phyloP scores from a whole-genome alignment of 805 yeast species.

The Kodamaea neixiangensis region DNA sequence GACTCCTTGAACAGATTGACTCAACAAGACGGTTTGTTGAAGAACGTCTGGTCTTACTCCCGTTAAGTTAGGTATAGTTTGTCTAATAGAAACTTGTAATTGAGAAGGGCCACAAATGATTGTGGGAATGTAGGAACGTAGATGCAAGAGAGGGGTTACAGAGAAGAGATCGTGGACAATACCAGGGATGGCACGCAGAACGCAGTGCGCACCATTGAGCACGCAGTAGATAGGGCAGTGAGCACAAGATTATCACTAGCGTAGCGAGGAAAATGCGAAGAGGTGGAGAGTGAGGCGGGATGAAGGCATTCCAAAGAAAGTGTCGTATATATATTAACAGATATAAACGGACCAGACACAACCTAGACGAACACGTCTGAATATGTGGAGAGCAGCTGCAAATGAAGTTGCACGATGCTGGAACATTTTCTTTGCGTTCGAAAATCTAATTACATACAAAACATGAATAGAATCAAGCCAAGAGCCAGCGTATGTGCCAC shows the following conservation, averaged over 20 bases:
- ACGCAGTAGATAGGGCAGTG: background rate
- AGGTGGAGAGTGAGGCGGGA: background rate
- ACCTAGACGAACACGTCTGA: background rate
- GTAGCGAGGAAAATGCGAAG: too few species aligned
- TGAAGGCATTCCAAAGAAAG: background rate
- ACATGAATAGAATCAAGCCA: too few species aligned
- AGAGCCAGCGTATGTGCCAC: too few species aligned
- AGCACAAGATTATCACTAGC: too few species aligned
- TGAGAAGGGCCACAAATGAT: background rate
- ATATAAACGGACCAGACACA: background rate
- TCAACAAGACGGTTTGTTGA: constrained; percentile 96
- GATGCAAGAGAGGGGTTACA: background rate
- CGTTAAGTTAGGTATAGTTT: constrained; percentile 50
- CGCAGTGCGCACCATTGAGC: background rate
- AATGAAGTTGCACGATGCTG: too few species aligned
- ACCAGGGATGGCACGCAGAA: background rate
- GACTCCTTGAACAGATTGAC: constrained; percentile 99
- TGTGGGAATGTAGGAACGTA: background rate
- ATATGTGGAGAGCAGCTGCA: background rate
- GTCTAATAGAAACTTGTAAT: background rate
- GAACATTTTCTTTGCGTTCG: too few species aligned
- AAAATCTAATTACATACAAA: too few species aligned
- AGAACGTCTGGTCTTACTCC: constrained; percentile 94
- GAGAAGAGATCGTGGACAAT: background rate
- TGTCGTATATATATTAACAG: background rate